phyloP scores from a whole-genome alignment of 2,329 filamentous ascomycete genomes.

The Phyllosticta capitalensis region DNA sequence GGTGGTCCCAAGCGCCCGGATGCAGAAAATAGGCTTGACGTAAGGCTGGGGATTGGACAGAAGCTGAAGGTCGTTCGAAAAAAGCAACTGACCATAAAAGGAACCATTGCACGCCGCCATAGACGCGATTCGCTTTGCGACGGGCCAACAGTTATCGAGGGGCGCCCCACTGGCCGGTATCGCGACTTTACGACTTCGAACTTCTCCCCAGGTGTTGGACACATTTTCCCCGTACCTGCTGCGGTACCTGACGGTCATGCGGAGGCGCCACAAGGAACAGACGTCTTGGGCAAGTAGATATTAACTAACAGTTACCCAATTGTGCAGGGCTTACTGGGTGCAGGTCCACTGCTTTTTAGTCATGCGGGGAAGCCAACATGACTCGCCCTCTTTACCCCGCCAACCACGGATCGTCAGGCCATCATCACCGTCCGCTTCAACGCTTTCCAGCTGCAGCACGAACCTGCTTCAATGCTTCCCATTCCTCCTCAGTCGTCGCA shows the following conservation, averaged over 20 bases:
- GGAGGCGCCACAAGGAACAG: too few relatives aligned
- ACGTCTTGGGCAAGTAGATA: background rate
- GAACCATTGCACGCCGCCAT: background rate
- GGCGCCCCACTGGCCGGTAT: background rate
- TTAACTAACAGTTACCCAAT: background rate
- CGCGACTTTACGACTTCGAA: too few relatives aligned
- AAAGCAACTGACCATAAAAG: background rate
- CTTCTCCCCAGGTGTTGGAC: background rate
- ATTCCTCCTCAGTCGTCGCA: constrained; percentile 19
- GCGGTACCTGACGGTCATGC: background rate
- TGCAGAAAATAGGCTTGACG: background rate
- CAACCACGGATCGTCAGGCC: background rate
- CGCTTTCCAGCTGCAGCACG: constrained; percentile 16
- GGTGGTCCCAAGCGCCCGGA: background rate
- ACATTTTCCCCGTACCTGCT: background rate
- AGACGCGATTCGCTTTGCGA: background rate
- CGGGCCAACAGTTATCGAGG: background rate
- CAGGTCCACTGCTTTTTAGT: background rate
- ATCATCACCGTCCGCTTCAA: background rate
- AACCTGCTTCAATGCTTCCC: constrained; percentile 20
- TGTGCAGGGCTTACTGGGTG: background rate
- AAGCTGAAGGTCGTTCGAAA: background rate
- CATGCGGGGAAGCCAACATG: constrained; percentile 3
- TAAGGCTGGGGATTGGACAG: background rate
- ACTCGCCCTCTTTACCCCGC: constrained; percentile 5